Evolutionary conservation across 2,329 filamentous ascomycete genomes (phyloP).

Genomic region (Fusarium temperatum): DNA sequence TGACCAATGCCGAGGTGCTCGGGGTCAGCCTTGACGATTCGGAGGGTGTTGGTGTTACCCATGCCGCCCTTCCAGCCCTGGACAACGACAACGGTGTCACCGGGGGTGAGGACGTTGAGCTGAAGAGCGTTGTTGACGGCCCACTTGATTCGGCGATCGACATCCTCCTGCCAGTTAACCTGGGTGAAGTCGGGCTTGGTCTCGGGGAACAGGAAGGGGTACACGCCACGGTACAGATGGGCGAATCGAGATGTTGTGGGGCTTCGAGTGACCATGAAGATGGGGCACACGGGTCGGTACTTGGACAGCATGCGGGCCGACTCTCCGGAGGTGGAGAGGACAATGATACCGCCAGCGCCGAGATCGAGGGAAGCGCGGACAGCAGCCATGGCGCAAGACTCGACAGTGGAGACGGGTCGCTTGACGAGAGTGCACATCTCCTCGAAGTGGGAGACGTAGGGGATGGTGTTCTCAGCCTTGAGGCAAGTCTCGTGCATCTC

Average conservation of each 20-base stretch:
- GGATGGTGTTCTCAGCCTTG: conserved; percentile 95
- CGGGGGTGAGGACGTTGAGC: conserved; percentile 77
- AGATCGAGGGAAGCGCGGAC: conserved; percentile 96
- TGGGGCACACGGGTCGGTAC: conserved; percentile 98
- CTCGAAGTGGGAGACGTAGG: conserved; percentile 96
- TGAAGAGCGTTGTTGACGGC: conserved; percentile 87
- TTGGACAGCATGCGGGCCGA: conserved; percentile 97
- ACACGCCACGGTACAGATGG: conserved; percentile 97
- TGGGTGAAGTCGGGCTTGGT: conserved; percentile 92
- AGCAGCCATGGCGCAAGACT: conserved; percentile 97
- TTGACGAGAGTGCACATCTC: conserved; percentile 87
- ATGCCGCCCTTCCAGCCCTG: conserved; percentile 93
- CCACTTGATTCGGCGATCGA: conserved; percentile 97
- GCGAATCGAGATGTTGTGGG: conserved; percentile 84
- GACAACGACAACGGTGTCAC: conserved; percentile 82
- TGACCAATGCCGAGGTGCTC: conserved; percentile 66
- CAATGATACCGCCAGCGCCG: conserved; percentile 94
- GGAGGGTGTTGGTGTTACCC: conserved; percentile 88
- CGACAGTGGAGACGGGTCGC: conserved; percentile 85
- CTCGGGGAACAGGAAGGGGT: conserved; percentile 95
- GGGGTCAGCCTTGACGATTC: conserved; percentile 69
- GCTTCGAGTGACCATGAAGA: conserved; percentile 98
- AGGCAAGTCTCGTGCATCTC: conserved; percentile 99
- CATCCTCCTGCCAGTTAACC: conserved; percentile 98
- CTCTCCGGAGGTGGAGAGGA: conserved; percentile 93